These are phyloP conservation scores for Suhomyces chickasaworum DNA, from an alignment of 1,139 yeast species.

Conservation along the genomic window DNA sequence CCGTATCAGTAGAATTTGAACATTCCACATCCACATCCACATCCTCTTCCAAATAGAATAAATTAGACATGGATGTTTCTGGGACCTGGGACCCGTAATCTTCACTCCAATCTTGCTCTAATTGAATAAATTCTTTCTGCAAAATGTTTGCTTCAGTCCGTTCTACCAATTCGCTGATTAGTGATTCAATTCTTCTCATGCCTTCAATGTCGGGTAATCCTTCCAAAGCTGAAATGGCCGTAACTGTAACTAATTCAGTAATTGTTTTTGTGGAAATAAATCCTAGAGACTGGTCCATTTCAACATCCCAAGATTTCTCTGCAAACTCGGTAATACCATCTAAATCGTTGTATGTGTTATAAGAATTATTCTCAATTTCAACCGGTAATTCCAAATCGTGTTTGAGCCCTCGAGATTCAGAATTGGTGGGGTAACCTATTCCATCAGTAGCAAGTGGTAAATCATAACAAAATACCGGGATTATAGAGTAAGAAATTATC, in stretches of 20 bases:
- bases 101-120: background rate
- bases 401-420: background rate
- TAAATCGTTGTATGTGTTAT: too few relatives aligned
- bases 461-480: background rate
- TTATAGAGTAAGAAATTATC: background rate
- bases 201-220: background rate
- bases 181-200: background rate
- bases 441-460: background rate
- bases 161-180: background rate
- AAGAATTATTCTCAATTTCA: background rate
- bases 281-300: background rate
- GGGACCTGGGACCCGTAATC: background rate
- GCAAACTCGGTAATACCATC: too few relatives aligned
- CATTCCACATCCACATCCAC: too few relatives aligned
- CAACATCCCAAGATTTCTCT: background rate
- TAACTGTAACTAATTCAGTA: background rate
- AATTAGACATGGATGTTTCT: too few relatives aligned
- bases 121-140: background rate
- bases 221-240: background rate
- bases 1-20: too few relatives aligned
- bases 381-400: background rate
- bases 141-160: background rate
- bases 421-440: background rate
- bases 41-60: too few relatives aligned
- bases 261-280: background rate